phyloP scores from a whole-genome alignment of 1,139 yeast genomes.

The Zygosaccharomyces sapae region DNA sequence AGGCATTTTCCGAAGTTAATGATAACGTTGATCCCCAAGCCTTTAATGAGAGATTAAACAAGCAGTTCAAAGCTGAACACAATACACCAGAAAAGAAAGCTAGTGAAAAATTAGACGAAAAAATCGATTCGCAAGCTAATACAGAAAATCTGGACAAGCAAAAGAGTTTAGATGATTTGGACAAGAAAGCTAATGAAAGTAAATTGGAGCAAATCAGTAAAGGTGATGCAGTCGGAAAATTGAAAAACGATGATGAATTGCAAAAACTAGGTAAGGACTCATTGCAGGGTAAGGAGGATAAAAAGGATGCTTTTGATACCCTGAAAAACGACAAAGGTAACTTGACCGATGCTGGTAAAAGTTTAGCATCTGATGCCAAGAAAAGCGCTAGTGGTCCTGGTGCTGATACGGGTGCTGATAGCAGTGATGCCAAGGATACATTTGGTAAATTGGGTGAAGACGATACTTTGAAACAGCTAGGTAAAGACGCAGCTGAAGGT shows the following conservation, averaged over 20 bases:
- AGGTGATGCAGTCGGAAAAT: neutral
- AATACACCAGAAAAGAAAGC: neutral
- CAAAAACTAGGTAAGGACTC: neutral
- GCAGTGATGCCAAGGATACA: neutral
- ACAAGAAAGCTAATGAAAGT: conserved; percentile 1
- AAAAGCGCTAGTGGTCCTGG: neutral
- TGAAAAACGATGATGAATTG: neutral
- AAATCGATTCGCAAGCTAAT: conserved; percentile 10
- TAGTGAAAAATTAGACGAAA: neutral
- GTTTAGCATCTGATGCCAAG: neutral
- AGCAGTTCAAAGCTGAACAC: conserved; percentile 15
- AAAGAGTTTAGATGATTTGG: neutral
- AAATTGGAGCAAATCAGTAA: neutral
- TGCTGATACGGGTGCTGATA: neutral
- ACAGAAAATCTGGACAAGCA: neutral
- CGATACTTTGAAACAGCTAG: neutral
- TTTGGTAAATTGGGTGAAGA: neutral
- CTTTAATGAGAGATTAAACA: conserved; percentile 19
- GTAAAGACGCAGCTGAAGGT: neutral
- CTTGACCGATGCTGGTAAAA: neutral
- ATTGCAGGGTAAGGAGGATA: neutral
- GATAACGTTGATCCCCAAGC: conserved; percentile 22
- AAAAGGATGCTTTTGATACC: neutral
- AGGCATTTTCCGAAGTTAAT: conserved; percentile 43
- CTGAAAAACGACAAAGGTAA: conserved; percentile 1